Evolutionary conservation across 1,284 basidiomycete species (phyloP).

Genomic region (Chondrostereum purpureum): DNA sequence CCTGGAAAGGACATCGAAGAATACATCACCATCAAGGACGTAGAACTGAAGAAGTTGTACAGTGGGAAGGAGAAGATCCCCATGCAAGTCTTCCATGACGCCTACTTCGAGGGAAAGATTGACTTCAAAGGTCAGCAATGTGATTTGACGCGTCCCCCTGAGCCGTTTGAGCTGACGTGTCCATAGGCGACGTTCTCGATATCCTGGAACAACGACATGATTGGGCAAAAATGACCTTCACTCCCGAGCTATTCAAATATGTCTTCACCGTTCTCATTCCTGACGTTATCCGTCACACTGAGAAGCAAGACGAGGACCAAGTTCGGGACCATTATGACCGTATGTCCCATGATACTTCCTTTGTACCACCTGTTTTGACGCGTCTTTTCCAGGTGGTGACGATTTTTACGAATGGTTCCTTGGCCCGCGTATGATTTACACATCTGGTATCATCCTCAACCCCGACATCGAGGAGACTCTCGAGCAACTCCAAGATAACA

Average conservation of each 20-base stretch:
- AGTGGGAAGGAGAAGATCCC: slow-evolving; percentile 87
- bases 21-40: slow-evolving; percentile 90
- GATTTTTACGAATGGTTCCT: slow-evolving; percentile 96
- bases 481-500: slow-evolving; percentile 98
- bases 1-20: slow-evolving; percentile 82
- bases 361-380: slow-evolving; percentile 15
- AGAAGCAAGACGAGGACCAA: slow-evolving; percentile 90
- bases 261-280: slow-evolving; percentile 87
- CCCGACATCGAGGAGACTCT: slow-evolving; percentile 77
- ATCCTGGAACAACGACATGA: slow-evolving; percentile 93
- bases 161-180: slow-evolving; percentile 2
- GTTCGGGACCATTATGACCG: slow-evolving; percentile 97
- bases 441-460: slow-evolving; percentile 83
- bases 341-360: slow-evolving; percentile 26
- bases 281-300: slow-evolving; percentile 89
- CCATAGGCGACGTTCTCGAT: slow-evolving; percentile 83
- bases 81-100: slow-evolving; percentile 97
- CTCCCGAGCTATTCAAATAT: slow-evolving; percentile 88
- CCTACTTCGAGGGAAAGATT: slow-evolving; percentile 95
- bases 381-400: slow-evolving; percentile 55
- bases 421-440: slow-evolving; percentile 96
- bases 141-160: slow-evolving; percentile 11
- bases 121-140: slow-evolving; percentile 79
- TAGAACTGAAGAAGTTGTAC: slow-evolving; percentile 74
- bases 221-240: slow-evolving; percentile 89